Conservation (phyloP, 208 protist genomes). For the Trypanosoma lewisi region DNA sequence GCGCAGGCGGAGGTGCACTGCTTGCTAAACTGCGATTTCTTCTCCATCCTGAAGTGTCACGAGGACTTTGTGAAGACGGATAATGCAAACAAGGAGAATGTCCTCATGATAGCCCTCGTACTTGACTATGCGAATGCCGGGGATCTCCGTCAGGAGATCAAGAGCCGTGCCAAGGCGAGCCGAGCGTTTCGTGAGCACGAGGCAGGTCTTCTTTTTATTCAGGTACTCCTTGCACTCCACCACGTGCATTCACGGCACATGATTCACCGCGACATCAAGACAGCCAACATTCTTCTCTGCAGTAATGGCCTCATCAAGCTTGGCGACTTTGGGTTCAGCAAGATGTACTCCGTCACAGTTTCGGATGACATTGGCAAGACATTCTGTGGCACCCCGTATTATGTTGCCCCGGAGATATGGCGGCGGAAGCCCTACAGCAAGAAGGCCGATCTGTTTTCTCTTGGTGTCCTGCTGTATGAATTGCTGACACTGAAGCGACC, state of each 20-base stretch:
- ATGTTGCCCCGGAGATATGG: conserved; percentile 66
- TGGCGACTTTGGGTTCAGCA: conserved; percentile 38
- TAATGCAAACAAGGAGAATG: conserved; percentile 43
- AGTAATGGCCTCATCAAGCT: conserved; percentile 39
- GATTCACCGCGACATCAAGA: conserved; percentile 88
- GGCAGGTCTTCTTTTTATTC: conserved; percentile 60
- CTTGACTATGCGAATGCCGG: conserved; percentile 85
- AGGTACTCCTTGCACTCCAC: conserved; percentile 58
- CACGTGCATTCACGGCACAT: conserved; percentile 84
- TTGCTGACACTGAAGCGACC: conserved; percentile 80
- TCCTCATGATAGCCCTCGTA: conserved; percentile 71
- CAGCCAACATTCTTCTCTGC: conserved; percentile 34
- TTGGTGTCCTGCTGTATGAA: conserved; percentile 76
- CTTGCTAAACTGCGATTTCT: conserved; percentile 67
- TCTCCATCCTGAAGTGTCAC: conserved; percentile 82
- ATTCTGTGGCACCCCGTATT: conserved; percentile 55
- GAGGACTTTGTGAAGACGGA: conserved; percentile 66
- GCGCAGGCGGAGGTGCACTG: conserved; percentile 64
- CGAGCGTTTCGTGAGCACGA: conserved; percentile 69
- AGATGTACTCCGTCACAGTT: conserved; percentile 23
- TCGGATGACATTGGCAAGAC: conserved; percentile 22
- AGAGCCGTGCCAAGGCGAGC: conserved; percentile 36
- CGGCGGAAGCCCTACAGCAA: conserved; percentile 55
- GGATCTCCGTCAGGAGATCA: conserved; percentile 76
- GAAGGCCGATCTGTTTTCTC: conserved; percentile 62